Conservation (phyloP, 2,329 filamentous ascomycete species). For the Cytospora chrysosperma region DNA sequence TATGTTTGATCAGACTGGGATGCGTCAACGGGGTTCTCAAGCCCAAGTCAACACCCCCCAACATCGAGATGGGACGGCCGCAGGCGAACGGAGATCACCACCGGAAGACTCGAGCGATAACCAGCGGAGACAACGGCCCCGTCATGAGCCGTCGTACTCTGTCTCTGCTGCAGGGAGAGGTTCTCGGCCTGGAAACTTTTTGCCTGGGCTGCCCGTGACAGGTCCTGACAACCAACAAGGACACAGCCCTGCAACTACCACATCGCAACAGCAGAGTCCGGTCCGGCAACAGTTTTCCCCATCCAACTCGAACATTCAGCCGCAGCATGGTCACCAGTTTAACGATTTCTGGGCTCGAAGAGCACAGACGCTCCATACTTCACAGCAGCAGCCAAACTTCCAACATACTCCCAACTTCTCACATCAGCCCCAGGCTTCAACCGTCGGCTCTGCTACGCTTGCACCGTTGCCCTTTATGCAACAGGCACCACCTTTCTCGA, state of each 20-base stretch:
- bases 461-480: constrained; percentile 9
- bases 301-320: neutral
- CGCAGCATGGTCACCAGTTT: neutral
- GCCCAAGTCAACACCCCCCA: neutral
- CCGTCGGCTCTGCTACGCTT: constrained; percentile 3
- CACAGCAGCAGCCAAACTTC: constrained; percentile 10
- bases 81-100: constrained; percentile 29
- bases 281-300: constrained; percentile 2
- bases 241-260: constrained; percentile 1
- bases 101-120: constrained; percentile 30
- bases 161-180: constrained; percentile 28
- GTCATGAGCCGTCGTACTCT: constrained; percentile 27
- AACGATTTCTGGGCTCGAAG: constrained; percentile 4
- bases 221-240: constrained; percentile 1
- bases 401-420: neutral
- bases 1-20: constrained; percentile 4
- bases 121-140: constrained; percentile 34
- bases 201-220: constrained; percentile 24
- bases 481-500: neutral
- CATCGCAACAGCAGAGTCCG: constrained; percentile 13
- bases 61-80: neutral
- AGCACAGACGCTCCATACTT: constrained; percentile 1
- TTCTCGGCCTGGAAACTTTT: constrained; percentile 29
- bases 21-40: neutral
- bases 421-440: neutral